A percentile compares a stretch with the other conserved stretches of the same genome.
These are phyloP conservation scores for Fennellomyces sp. DNA, from an alignment of 371 early-diverging fungal species.

Conservation along the genomic window DNA sequence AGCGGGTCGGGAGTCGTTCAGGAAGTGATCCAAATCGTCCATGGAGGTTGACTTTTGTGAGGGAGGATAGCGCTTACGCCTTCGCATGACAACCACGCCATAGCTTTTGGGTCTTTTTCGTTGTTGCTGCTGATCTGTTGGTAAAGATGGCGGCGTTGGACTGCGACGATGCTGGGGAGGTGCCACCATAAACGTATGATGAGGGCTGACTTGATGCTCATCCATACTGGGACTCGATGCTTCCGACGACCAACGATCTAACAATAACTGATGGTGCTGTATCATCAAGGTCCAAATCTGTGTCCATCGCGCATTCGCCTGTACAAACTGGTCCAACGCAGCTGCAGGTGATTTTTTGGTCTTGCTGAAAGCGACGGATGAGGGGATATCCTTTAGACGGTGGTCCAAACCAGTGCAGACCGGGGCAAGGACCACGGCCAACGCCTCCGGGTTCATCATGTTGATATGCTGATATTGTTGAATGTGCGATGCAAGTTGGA, in stretches of 20 bases:
- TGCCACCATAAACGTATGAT: background rate
- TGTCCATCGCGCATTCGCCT: conserved; percentile 19
- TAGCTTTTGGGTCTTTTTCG: conserved; percentile 1
- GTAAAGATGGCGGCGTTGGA: background rate
- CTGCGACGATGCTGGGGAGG: background rate
- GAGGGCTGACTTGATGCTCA: background rate
- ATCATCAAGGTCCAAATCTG: conserved; percentile 25
- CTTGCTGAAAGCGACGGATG: background rate
- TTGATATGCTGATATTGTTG: conserved; percentile 30
- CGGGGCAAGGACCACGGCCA: conserved; percentile 36
- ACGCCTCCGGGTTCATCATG: conserved; percentile 38
- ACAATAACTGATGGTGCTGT: conserved; percentile 14
- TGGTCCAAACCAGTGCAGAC: conserved; percentile 41
- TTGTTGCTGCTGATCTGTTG: background rate
- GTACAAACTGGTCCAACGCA: conserved; percentile 15
- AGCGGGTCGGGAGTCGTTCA: background rate
- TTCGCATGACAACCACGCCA: conserved; percentile 7
- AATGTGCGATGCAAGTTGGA: conserved; percentile 28
- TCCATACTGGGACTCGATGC: background rate
- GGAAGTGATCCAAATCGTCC: background rate
- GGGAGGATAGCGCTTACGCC: background rate
- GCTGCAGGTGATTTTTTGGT: background rate
- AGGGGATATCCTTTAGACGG: conserved; percentile 26
- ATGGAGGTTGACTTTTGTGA: background rate
- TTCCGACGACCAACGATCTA: background rate